Evolutionary conservation across 2,329 filamentous ascomycete species (phyloP), one percentile per base, ranked within the genome.

Genomic region (Epichloe sylvatica): DNA sequence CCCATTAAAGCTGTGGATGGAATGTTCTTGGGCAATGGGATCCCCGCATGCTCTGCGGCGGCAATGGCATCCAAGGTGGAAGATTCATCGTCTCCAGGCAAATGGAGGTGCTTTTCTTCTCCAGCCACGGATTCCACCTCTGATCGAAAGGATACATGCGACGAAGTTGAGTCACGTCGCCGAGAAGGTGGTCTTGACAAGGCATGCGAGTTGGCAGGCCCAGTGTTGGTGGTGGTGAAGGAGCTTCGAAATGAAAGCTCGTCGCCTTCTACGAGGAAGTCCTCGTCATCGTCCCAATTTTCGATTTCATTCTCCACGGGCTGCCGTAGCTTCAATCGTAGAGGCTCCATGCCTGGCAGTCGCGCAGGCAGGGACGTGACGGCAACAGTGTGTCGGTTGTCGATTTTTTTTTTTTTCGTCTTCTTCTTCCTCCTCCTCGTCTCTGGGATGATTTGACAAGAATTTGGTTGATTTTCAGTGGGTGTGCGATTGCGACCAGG

Each of bases 1-100:
- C 91, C 91, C 64, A 92, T 78, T 40, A 98, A 72, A 33, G 92
- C 92, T 19, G 91, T 95, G 33, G 86, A 80, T 1, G 91, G 89
- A 34, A 97, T 81, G 62, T 90, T 90, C 47, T 79, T 73, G 30
- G 92, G 92, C 50, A 97, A 80, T 6, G 92, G 91, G 55, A 98
- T 95, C 57, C 92, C 92, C 25, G 89, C 90, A 63, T 81, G 83
- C 60, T 88, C 85, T 35, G 90, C 91, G 6, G 88, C 86, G 23
- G 86, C 80, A 59, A 98, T 91, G 52, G 92, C 90, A 62, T 94
- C 85, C 57, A 83, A 70, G 9, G 85, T 94, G 1, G 87, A 87
- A 54, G 80, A 77, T 59, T 94, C 86, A 63, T 96, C 90, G 62
- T 92, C 85, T 45, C 83, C 86, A 2, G 87, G 82, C 33, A 97